These are phyloP conservation scores for Cladosporium sp. DNA, from an alignment of 2,329 filamentous ascomycete species.

Conservation along the genomic window DNA sequence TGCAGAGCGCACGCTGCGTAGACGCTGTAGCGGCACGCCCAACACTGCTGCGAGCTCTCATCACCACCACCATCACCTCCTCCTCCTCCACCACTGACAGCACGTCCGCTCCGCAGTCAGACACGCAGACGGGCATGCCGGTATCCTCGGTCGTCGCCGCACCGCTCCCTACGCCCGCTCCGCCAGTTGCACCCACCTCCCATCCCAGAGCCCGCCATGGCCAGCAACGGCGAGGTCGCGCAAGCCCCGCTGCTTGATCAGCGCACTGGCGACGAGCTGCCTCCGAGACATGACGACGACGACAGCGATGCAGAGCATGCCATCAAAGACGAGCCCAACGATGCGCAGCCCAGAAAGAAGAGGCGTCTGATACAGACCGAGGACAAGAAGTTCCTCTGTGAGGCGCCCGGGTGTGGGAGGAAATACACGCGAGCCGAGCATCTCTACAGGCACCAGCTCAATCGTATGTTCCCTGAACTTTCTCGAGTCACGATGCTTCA, in stretches of 20 bases:
- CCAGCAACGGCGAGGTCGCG: conserved; percentile 1
- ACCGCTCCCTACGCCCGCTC: neutral
- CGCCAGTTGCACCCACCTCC: neutral
- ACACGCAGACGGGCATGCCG: conserved; percentile 5
- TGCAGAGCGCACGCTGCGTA: neutral
- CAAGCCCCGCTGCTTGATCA: neutral
- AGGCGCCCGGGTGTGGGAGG: conserved; percentile 83
- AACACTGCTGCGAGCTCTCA: too few species aligned
- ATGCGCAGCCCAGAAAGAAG: conserved; percentile 30
- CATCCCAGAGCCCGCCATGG: neutral
- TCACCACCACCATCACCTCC: neutral
- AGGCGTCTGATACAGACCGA: conserved; percentile 26
- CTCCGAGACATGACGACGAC: conserved; percentile 7
- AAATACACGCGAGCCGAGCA: conserved; percentile 96
- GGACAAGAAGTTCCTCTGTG: conserved; percentile 69
- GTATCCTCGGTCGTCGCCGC: neutral
- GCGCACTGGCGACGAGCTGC: neutral
- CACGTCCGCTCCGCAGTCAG: neutral
- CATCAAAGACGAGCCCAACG: conserved; percentile 21
- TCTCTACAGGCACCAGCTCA: conserved; percentile 91
- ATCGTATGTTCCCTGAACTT: conserved; percentile 58
- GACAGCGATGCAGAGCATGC: conserved; percentile 21
- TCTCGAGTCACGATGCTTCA: conserved; percentile 11
- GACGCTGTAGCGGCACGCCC: neutral
- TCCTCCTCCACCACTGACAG: neutral